phyloP scores from a whole-genome alignment of 192 early-diverging fungal genomes.

The Pilobolus umbonatus region DNA sequence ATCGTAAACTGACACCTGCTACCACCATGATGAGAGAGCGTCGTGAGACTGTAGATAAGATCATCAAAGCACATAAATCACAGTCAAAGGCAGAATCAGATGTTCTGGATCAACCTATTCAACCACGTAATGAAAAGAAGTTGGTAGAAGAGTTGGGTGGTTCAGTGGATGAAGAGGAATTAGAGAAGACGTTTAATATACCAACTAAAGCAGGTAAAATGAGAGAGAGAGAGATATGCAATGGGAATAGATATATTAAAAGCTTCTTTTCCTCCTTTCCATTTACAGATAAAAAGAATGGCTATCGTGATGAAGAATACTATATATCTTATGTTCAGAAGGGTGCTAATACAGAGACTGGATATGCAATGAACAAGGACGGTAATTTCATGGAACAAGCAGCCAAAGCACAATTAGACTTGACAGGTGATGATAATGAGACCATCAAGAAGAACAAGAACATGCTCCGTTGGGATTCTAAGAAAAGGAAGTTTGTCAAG shows the following conservation, averaged over 20 bases:
- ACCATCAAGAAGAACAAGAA: conserved; percentile 56
- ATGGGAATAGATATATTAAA: too few species aligned
- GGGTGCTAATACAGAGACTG: conserved; percentile 85
- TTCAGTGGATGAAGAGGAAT: conserved; percentile 29
- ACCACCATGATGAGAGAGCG: conserved; percentile 65
- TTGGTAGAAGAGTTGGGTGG: conserved; percentile 20
- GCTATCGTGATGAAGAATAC: conserved; percentile 75
- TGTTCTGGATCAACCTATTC: conserved; percentile 1
- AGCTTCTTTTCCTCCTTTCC: too few species aligned
- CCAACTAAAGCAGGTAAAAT: conserved; percentile 28
- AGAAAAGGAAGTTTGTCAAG: conserved; percentile 87
- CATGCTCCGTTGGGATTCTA: conserved; percentile 83
- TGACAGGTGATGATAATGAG: conserved; percentile 79
- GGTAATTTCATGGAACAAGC: conserved; percentile 82
- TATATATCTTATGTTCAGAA: conserved; percentile 85
- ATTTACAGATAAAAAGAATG: conserved; percentile 28
- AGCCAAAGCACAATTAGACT: conserved; percentile 64
- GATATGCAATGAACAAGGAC: conserved; percentile 66
- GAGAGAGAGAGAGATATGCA: conserved; percentile 9
- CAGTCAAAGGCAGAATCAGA: conserved; percentile 7
- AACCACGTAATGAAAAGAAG: conserved; percentile 4
- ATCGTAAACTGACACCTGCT: conserved; percentile 64
- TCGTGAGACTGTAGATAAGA: conserved; percentile 42
- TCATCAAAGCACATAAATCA: conserved; percentile 30
- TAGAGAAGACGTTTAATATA: conserved; percentile 26